Evolutionary conservation across 1,284 basidiomycete genomes (phyloP).

Genomic region (Ustilago xerochloae): DNA sequence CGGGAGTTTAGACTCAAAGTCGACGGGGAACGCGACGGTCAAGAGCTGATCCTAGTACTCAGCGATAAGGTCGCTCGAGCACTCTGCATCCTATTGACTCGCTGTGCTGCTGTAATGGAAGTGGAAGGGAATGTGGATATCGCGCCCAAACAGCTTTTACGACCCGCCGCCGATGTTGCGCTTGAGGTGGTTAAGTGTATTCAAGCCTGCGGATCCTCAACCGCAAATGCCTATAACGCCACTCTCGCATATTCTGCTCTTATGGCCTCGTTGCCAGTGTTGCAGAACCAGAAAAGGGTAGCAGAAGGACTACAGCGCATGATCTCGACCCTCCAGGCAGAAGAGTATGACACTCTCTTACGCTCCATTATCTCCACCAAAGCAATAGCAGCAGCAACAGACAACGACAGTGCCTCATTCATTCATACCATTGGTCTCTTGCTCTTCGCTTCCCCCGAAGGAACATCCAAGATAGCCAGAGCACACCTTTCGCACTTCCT

Average conservation of each 20-base stretch:
- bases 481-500: constrained; percentile 38
- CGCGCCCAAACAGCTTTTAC: constrained; percentile 2
- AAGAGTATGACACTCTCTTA: constrained; percentile 24
- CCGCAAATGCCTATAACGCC: background rate
- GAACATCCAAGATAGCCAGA: constrained; percentile 39
- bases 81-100: constrained; percentile 11
- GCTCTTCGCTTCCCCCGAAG: constrained; percentile 39
- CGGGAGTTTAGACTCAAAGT: constrained; percentile 15
- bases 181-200: constrained; percentile 30
- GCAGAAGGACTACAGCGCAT: constrained; percentile 21
- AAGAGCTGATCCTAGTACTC: background rate
- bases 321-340: constrained; percentile 15
- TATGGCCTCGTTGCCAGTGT: constrained; percentile 8
- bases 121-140: background rate
- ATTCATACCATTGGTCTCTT: constrained; percentile 30
- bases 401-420: constrained; percentile 15
- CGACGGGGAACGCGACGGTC: background rate
- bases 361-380: too few species aligned
- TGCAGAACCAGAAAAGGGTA: constrained; percentile 18
- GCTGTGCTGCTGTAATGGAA: background rate
- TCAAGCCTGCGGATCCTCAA: background rate
- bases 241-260: constrained; percentile 19
- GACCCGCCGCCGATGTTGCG: constrained; percentile 12
- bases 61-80: background rate
- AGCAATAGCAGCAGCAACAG: background rate